A percentile compares a stretch with the other conserved stretches of the same genome.
Evolutionary conservation across 108 stramenopile genomes (phyloP).

Genomic region (Skeletonema tropicum): DNA sequence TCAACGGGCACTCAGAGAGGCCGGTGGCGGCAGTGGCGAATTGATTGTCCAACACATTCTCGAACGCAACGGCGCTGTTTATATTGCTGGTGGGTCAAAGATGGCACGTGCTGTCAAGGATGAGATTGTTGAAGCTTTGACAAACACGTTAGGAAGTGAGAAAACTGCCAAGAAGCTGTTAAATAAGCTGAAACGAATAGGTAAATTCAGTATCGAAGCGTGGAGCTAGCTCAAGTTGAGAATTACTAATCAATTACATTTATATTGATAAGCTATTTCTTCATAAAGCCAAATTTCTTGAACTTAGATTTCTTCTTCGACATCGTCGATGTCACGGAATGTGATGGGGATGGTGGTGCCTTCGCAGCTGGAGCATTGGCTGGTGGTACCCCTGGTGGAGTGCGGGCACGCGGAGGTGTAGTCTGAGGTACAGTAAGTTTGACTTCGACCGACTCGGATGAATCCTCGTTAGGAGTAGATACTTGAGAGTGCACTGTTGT

Average conservation of each 20-base stretch:
- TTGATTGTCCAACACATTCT: constrained; percentile 70
- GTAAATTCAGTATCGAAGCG: constrained; percentile 74
- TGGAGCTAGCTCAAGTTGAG: constrained; percentile 61
- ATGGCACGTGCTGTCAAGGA: constrained; percentile 84
- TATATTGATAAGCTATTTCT: constrained; percentile 6
- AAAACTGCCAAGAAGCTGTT: constrained; percentile 46
- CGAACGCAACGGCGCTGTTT: constrained; percentile 65
- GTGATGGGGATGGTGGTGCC: not conserved
- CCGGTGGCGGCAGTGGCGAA: constrained; percentile 45
- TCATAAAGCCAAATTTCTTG: constrained; percentile 16
- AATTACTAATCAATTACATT: not conserved
- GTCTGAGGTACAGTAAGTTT: not conserved
- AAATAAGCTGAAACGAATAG: constrained; percentile 45
- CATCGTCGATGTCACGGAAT: not conserved
- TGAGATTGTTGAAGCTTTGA: constrained; percentile 67
- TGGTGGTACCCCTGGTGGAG: not conserved
- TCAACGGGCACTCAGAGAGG: constrained; percentile 69
- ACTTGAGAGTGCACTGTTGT: not conserved
- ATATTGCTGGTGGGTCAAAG: constrained; percentile 84
- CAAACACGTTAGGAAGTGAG: constrained; percentile 49
- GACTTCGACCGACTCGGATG: not conserved
- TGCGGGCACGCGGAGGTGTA: not conserved
- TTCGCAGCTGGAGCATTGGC: not conserved
- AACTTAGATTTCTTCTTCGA: constrained; percentile 19
- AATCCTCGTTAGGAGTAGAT: not conserved